Conservation (phyloP, 73 alveolate genomes). For the Paramecium caudatum region DNA sequence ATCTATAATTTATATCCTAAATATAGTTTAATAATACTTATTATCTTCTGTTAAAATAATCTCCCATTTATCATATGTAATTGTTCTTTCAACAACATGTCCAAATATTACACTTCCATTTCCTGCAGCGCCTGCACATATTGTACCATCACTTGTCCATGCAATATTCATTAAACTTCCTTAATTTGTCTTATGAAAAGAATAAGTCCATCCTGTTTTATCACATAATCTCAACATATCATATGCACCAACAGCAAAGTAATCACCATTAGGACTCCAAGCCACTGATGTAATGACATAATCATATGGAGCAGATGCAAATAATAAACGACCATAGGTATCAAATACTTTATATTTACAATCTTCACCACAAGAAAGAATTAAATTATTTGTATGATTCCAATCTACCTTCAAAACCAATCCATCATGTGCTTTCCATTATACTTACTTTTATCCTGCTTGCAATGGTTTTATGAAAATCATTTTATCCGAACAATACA, state of each 20-base stretch:
- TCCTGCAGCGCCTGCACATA: constrained; percentile 99
- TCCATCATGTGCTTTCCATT: constrained; percentile 98
- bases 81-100: constrained; percentile 84
- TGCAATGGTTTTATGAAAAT: constrained; percentile 88
- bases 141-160: constrained; percentile 97
- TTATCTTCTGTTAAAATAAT: constrained; percentile 96
- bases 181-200: constrained; percentile 90
- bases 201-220: constrained; percentile 99
- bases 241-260: constrained; percentile 95
- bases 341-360: constrained; percentile 98
- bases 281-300: constrained; percentile 97
- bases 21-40: constrained; percentile 72
- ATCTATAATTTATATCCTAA: constrained; percentile 82
- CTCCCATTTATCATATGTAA: constrained; percentile 97
- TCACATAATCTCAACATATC: constrained; percentile 99
- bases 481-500: constrained; percentile 91
- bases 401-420: constrained; percentile 94
- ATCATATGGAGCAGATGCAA: constrained; percentile 96
- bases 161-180: constrained; percentile 91
- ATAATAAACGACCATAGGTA: constrained; percentile 97
- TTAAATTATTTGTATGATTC: constrained; percentile 96
- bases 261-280: constrained; percentile 98
- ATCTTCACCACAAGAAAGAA: constrained; percentile 98
- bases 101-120: constrained; percentile 97
- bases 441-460: constrained; percentile 92